Conservation (phyloP, 2,329 filamentous ascomycete genomes). For the Trichoderma sp. region DNA sequence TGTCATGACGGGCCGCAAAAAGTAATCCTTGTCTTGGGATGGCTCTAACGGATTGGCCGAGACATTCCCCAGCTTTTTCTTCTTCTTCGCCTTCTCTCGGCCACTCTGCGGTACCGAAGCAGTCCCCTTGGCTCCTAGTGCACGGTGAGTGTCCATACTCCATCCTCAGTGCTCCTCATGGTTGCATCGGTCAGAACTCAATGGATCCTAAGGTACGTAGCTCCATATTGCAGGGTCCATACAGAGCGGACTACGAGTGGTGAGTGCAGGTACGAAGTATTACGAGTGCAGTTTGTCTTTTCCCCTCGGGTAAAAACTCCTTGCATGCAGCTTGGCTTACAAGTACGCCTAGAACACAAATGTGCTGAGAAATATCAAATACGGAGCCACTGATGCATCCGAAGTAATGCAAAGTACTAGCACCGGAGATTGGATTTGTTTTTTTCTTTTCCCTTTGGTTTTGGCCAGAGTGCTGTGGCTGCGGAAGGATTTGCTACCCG, state of each 20-base stretch:
- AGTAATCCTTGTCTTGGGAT: background rate
- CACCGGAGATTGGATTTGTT: background rate
- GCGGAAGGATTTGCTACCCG: background rate
- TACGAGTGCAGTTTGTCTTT: background rate
- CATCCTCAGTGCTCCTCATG: background rate
- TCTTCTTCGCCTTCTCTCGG: background rate
- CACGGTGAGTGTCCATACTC: background rate
- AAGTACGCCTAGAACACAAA: background rate
- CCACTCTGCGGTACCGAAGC: background rate
- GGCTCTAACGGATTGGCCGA: slow-evolving; percentile 3
- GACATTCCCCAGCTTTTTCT: slow-evolving; percentile 13
- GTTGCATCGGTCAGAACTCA: slow-evolving; percentile 12
- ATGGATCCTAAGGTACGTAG: background rate
- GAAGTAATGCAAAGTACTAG: background rate
- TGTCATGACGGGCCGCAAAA: background rate
- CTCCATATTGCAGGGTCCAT: background rate
- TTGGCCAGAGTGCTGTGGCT: background rate
- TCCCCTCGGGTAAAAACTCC: background rate
- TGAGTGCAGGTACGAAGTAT: background rate
- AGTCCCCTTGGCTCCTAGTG: background rate
- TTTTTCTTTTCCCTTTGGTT: background rate
- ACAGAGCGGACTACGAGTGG: background rate
- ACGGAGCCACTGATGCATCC: background rate
- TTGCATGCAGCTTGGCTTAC: background rate
- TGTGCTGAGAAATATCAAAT: background rate